phyloP scores from a whole-genome alignment of 176 grass and related monocot genomes.

The Melocanna baccifera region DNA sequence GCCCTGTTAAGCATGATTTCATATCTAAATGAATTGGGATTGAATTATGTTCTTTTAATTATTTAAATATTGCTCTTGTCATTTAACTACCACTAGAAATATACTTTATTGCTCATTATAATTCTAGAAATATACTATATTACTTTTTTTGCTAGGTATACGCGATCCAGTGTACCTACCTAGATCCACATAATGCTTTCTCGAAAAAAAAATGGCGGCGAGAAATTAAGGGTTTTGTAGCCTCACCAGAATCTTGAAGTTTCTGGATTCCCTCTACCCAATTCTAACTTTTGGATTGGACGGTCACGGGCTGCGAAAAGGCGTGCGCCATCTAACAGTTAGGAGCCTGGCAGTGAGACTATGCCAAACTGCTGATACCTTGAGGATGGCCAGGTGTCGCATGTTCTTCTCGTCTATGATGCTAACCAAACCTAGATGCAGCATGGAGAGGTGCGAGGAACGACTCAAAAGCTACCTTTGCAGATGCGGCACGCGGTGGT shows the following conservation, averaged over 20 bases:
- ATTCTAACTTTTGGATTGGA: neutral
- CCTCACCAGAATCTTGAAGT: neutral
- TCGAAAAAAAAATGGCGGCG: neutral
- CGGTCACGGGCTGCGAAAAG: neutral
- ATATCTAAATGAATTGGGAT: too few relatives aligned
- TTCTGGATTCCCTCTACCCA: neutral
- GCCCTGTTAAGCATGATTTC: too few relatives aligned
- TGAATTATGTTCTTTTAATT: too few relatives aligned
- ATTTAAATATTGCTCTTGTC: too few relatives aligned
- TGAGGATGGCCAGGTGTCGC: neutral
- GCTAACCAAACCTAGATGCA: constrained; percentile 3
- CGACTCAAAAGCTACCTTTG: constrained; percentile 36
- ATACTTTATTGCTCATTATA: too few relatives aligned
- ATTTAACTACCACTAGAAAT: too few relatives aligned
- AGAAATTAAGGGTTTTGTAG: neutral
- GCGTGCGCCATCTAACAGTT: constrained; percentile 18
- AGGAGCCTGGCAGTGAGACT: constrained; percentile 23
- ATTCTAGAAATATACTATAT: too few relatives aligned
- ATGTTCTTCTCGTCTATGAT: neutral
- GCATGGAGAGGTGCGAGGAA: neutral
- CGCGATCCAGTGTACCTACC: neutral
- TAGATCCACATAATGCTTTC: neutral
- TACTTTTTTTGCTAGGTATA: neutral
- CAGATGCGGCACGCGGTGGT: constrained; percentile 27
- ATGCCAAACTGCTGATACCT: neutral